Evolutionary conservation across 495 filamentous ascomycete genomes (phyloP).

Genomic region (Penicillium salamii): DNA sequence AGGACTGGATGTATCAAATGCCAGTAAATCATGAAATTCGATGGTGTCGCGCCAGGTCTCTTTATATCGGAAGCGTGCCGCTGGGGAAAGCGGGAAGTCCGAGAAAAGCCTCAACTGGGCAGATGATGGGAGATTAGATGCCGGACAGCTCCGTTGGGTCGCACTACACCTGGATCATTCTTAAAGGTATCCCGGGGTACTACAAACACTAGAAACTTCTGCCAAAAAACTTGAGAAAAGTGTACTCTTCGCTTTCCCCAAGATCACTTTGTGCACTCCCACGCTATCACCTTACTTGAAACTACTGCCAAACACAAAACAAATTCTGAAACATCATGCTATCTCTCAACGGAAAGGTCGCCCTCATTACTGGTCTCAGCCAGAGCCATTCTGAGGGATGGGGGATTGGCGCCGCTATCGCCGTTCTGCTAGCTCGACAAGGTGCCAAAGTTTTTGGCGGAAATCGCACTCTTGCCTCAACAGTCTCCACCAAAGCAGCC

Average conservation of each 20-base stretch:
- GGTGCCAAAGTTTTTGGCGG: slow-evolving; percentile 47
- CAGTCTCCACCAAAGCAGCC: slow-evolving; percentile 30
- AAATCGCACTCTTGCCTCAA: slow-evolving; percentile 35
- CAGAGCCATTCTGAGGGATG: slow-evolving; percentile 40
- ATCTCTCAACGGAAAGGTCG: slow-evolving; percentile 43
- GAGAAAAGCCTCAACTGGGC: too few relatives aligned
- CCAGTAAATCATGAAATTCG: too few relatives aligned
- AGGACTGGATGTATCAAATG: too few relatives aligned
- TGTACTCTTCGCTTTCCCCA: too few relatives aligned
- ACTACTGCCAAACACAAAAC: not conserved
- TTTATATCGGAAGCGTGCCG: not conserved
- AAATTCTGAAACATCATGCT: slow-evolving; percentile 14
- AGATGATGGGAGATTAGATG: too few relatives aligned
- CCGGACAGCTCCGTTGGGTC: not conserved
- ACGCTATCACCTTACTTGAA: not conserved
- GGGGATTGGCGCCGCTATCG: slow-evolving; percentile 50
- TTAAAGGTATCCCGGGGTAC: too few relatives aligned
- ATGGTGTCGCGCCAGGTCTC: too few relatives aligned
- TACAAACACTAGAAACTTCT: too few relatives aligned
- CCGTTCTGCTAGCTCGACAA: slow-evolving; percentile 39
- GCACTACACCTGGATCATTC: too few relatives aligned
- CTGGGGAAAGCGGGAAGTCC: not conserved
- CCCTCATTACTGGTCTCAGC: slow-evolving; percentile 51
- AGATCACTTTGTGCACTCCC: not conserved
- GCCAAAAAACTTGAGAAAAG: too few relatives aligned